Evolutionary conservation across 2,329 filamentous ascomycete genomes (phyloP).

Genomic region (Akanthomyces dipterigenus): DNA sequence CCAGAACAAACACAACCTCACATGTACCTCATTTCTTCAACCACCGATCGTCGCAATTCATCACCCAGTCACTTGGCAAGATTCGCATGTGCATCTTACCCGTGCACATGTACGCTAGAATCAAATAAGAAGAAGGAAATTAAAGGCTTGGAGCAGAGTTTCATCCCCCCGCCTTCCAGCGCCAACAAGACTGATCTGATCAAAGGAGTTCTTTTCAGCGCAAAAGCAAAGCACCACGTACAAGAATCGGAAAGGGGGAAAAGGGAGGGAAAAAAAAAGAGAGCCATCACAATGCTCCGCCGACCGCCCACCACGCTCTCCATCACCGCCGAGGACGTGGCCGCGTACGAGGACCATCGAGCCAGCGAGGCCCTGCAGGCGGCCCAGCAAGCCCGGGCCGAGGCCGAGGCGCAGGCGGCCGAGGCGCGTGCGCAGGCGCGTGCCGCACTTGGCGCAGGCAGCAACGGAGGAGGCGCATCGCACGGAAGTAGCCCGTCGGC

Average conservation of each 20-base stretch:
- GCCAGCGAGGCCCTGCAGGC: slow-evolving; percentile 32
- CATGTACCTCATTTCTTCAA: neutral
- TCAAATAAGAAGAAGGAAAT: neutral
- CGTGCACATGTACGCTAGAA: neutral
- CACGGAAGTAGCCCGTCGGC: slow-evolving; percentile 18
- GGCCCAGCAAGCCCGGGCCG: slow-evolving; percentile 25
- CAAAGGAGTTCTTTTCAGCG: neutral
- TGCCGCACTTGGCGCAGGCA: slow-evolving; percentile 11
- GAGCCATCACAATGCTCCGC: slow-evolving; percentile 47
- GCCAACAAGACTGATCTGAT: neutral
- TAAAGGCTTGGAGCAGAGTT: neutral
- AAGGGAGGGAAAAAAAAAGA: neutral
- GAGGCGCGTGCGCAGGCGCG: slow-evolving; percentile 8
- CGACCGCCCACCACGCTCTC: slow-evolving; percentile 61
- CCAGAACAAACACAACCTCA: no score
- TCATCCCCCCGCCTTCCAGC: neutral
- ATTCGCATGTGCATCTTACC: neutral
- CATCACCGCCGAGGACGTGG: slow-evolving; percentile 64
- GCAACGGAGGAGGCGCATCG: slow-evolving; percentile 14
- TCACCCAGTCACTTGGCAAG: neutral
- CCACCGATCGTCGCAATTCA: neutral
- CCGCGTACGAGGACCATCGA: slow-evolving; percentile 60
- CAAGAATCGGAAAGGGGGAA: no score
- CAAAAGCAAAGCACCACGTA: neutral
- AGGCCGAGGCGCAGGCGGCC: slow-evolving; percentile 14